Conservation (phyloP, 2,329 filamentous ascomycete species). For the Neobulgaria alba region DNA sequence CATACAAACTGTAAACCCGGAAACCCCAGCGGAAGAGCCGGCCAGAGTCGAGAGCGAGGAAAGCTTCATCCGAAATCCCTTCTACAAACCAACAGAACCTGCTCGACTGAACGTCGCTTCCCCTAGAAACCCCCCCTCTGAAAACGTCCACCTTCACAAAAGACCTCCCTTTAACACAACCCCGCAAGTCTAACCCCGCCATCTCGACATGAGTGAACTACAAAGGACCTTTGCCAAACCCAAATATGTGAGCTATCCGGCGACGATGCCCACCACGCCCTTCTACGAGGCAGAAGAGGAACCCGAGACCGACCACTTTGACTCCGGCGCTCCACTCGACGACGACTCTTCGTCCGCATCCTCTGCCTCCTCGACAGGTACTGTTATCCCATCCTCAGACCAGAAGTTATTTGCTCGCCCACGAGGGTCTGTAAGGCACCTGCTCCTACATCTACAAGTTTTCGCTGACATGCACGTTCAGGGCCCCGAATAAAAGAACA, state of each 20-base stretch:
- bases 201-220: slow-evolving; percentile 71
- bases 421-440: slow-evolving; percentile 45
- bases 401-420: slow-evolving; percentile 66
- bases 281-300: slow-evolving; percentile 33
- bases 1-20: too few relatives aligned
- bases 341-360: slow-evolving; percentile 67
- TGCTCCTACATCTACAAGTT: background rate
- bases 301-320: slow-evolving; percentile 31
- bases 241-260: slow-evolving; percentile 55
- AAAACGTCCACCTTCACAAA: too few relatives aligned
- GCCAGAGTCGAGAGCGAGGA: too few relatives aligned
- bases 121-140: background rate
- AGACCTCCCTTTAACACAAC: background rate
- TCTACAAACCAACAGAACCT: too few relatives aligned
- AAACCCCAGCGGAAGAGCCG: too few relatives aligned
- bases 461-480: slow-evolving; percentile 14
- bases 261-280: slow-evolving; percentile 36
- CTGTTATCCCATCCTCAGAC: slow-evolving; percentile 71
- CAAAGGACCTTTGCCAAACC: slow-evolving; percentile 72
- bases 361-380: slow-evolving; percentile 87
- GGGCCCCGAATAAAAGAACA: slow-evolving; percentile 25
- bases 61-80: too few relatives aligned
- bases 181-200: background rate
- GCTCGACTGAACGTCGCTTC: too few relatives aligned
- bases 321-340: slow-evolving; percentile 30